Evolutionary conservation across 768 basidiomycete genomes (phyloP).

Genomic region (Pleurotus platypus): DNA sequence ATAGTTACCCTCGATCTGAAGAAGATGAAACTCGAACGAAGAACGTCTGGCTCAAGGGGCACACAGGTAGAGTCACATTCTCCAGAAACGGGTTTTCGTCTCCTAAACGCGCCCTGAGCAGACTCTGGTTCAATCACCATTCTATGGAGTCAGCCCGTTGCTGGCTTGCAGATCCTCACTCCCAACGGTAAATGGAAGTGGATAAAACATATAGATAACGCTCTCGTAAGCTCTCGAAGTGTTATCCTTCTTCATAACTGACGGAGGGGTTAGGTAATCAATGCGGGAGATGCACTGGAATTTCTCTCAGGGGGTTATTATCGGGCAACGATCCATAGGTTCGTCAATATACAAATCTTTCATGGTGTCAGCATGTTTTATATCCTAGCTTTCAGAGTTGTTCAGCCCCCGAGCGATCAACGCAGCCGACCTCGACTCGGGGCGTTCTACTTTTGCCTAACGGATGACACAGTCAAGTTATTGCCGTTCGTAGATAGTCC

Average conservation of each 20-base stretch:
- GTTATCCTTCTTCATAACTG: too few relatives aligned
- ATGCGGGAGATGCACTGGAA: conserved; percentile 56
- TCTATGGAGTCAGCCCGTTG: conserved; percentile 59
- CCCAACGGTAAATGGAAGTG: conserved; percentile 53
- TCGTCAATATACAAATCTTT: too few relatives aligned
- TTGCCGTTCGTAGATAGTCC: conserved; percentile 43
- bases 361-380: too few relatives aligned
- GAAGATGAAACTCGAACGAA: conserved; percentile 49
- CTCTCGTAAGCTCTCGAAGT: conserved; percentile 31
- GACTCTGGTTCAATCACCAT: conserved; percentile 57
- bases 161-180: conserved; percentile 53
- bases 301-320: conserved; percentile 53
- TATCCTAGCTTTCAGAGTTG: conserved; percentile 5
- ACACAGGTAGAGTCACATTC: conserved; percentile 36
- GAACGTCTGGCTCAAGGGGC: conserved; percentile 62
- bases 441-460: conserved; percentile 53
- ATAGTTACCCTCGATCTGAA: conserved; percentile 44
- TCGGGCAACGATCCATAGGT: too few relatives aligned
- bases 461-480: conserved; percentile 47
- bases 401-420: conserved; percentile 57
- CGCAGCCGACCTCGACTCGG: conserved; percentile 46
- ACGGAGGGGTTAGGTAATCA: conserved; percentile 41
- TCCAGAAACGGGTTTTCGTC: not conserved
- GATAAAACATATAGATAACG: conserved; percentile 57
- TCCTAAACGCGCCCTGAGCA: conserved; percentile 6